These are phyloP conservation scores for Phaeosphaeria sp. DNA, from an alignment of 2,329 filamentous ascomycete species.

Conservation along the genomic window DNA sequence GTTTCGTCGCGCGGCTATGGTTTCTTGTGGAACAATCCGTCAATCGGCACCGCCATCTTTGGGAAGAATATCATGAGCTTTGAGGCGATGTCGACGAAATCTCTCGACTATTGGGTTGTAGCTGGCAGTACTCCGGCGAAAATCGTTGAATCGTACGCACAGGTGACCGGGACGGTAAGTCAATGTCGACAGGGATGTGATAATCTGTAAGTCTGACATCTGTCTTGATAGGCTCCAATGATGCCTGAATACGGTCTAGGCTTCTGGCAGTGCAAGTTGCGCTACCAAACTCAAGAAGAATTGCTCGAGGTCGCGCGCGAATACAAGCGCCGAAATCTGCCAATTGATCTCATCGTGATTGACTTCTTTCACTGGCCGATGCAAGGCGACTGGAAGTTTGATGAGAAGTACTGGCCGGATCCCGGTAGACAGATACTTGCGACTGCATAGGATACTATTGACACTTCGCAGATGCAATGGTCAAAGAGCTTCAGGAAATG, in stretches of 20 bases:
- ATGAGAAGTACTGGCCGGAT: slow-evolving; percentile 69
- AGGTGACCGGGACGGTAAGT: slow-evolving; percentile 57
- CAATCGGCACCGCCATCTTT: slow-evolving; percentile 66
- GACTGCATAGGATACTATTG: neutral
- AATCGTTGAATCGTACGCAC: slow-evolving; percentile 64
- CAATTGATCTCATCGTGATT: slow-evolving; percentile 70
- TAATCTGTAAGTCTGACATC: neutral
- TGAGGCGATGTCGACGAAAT: slow-evolving; percentile 64
- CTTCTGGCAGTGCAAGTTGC: slow-evolving; percentile 73
- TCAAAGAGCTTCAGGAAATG: slow-evolving; percentile 65
- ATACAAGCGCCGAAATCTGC: slow-evolving; percentile 62
- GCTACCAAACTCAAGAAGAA: slow-evolving; percentile 72
- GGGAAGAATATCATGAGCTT: slow-evolving; percentile 68
- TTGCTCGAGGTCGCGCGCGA: slow-evolving; percentile 66
- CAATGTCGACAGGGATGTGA: neutral
- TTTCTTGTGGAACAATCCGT: slow-evolving; percentile 71
- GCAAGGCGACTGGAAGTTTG: slow-evolving; percentile 74
- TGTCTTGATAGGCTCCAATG: slow-evolving; percentile 59
- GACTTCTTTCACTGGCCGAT: slow-evolving; percentile 73
- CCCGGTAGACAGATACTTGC: neutral
- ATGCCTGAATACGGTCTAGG: slow-evolving; percentile 74
- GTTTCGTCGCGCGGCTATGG: slow-evolving; percentile 68
- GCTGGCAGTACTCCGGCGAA: slow-evolving; percentile 62
- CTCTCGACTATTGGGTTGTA: slow-evolving; percentile 70
- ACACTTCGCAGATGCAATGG: slow-evolving; percentile 61